Evolutionary conservation across 352 stramenopile species (phyloP).

Genomic region (Pythium folliculosum): DNA sequence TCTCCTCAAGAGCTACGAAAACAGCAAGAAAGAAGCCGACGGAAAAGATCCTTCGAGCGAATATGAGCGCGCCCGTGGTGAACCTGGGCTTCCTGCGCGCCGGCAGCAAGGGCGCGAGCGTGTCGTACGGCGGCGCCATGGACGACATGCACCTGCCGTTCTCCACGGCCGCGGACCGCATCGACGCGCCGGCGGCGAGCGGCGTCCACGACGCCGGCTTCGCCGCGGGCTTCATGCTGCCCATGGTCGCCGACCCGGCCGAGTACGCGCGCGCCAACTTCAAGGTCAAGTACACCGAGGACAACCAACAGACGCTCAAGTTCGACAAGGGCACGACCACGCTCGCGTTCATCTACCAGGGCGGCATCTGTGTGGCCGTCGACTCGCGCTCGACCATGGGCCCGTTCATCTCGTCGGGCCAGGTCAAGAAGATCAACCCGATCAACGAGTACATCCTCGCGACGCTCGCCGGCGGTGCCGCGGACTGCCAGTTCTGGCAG

Average conservation of each 20-base stretch:
- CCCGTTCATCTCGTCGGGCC: constrained; percentile 97
- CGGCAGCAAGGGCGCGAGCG: constrained; percentile 54
- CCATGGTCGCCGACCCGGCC: constrained; percentile 87
- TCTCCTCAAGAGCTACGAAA: constrained; percentile 8
- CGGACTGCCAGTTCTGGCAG: constrained; percentile 99
- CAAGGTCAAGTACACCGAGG: constrained; percentile 95
- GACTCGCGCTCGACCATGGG: constrained; percentile 99
- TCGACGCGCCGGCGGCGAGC: constrained; percentile 23
- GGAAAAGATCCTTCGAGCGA: background rate
- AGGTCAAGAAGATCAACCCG: constrained; percentile 99
- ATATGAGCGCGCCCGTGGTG: constrained; percentile 43
- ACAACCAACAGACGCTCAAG: constrained; percentile 95
- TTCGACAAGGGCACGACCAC: constrained; percentile 99
- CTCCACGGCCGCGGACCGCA: constrained; percentile 24
- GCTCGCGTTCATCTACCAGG: constrained; percentile 99
- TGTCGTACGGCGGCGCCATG: constrained; percentile 81
- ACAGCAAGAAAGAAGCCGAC: constrained; percentile 5
- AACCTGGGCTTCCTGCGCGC: constrained; percentile 75
- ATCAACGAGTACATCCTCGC: constrained; percentile 99
- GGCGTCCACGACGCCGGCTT: constrained; percentile 23
- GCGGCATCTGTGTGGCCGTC: constrained; percentile 97
- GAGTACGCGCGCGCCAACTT: constrained; percentile 96
- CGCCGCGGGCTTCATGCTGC: constrained; percentile 69
- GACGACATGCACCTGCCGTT: constrained; percentile 66
- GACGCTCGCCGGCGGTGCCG: constrained; percentile 98